phyloP scores from a whole-genome alignment of 164 flowering plant genomes.

The Nymphaea thermarum region DNA sequence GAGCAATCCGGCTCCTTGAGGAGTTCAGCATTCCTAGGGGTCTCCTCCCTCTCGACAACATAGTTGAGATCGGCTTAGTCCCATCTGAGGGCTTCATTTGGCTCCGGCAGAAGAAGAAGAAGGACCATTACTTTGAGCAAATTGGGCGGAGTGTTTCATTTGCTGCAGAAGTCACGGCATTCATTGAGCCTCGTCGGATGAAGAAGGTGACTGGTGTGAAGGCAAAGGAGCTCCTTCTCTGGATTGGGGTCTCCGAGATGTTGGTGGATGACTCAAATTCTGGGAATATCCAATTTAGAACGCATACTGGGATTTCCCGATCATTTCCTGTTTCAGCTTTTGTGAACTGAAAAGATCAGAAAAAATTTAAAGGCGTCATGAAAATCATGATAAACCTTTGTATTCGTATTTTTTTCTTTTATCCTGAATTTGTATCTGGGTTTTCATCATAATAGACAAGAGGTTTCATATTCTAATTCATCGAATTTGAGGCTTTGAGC shows the following conservation, averaged over 20 bases:
- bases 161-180: conserved; percentile 14
- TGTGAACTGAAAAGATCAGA: too few species aligned
- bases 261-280: conserved; percentile 16
- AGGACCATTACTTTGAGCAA: conserved; percentile 24
- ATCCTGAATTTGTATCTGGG: too few species aligned
- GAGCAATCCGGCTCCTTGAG: conserved; percentile 7
- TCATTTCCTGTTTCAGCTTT: conserved; percentile 11
- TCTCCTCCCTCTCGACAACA: conserved; percentile 19
- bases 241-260: conserved; percentile 25
- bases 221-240: conserved; percentile 27
- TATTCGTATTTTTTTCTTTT: too few species aligned
- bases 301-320: conserved; percentile 20
- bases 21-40: conserved; percentile 23
- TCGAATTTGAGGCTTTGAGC: too few species aligned
- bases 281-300: conserved; percentile 25
- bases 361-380: too few species aligned
- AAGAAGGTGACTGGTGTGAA: conserved; percentile 28
- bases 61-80: conserved; percentile 19
- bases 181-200: conserved; percentile 12
- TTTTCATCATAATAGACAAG: too few species aligned
- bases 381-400: too few species aligned
- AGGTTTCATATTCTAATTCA: too few species aligned
- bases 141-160: conserved; percentile 20
- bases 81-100: conserved; percentile 25
- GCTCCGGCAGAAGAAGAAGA: conserved; percentile 22